A percentile compares a stretch with the other conserved stretches of the same genome.
phyloP scores from a whole-genome alignment of 106 monocot species.

The Vanilla planifolia region DNA sequence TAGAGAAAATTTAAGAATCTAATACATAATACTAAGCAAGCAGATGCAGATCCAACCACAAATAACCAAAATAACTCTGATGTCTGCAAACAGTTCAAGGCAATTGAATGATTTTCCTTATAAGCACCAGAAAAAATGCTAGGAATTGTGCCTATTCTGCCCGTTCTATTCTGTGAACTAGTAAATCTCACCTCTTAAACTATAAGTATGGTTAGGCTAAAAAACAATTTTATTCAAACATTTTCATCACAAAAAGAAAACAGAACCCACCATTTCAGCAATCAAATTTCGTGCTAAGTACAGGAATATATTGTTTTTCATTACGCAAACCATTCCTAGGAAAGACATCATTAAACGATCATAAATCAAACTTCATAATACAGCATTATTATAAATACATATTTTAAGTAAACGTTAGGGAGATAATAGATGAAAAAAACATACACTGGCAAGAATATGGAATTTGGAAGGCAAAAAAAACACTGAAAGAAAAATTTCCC shows the following conservation, averaged over 20 bases:
- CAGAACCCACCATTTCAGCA: too few species aligned
- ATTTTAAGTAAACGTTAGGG: neutral
- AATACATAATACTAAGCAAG: neutral
- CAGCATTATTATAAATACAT: neutral
- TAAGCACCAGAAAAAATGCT: neutral
- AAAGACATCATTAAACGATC: neutral
- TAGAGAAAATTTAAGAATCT: neutral
- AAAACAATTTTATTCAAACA: too few species aligned
- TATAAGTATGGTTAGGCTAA: too few species aligned
- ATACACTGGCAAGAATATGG: neutral
- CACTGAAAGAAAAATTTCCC: neutral
- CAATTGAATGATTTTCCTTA: neutral
- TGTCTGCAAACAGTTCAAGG: neutral
- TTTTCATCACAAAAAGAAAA: too few species aligned
- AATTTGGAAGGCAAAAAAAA: conserved; percentile 1
- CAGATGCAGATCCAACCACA: too few species aligned
- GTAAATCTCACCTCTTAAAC: too few species aligned
- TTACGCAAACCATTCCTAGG: too few species aligned
- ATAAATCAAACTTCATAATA: neutral
- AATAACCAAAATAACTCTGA: neutral
- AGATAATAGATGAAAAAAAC: neutral
- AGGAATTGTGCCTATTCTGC: too few species aligned
- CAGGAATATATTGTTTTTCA: too few species aligned
- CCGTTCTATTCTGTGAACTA: too few species aligned
- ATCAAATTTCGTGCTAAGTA: too few species aligned